Percentiles rank a stretch among this genome's conserved stretches.
Evolutionary conservation across 2,329 filamentous ascomycete genomes (phyloP).

Genomic region (Trichophyton rubrum): DNA sequence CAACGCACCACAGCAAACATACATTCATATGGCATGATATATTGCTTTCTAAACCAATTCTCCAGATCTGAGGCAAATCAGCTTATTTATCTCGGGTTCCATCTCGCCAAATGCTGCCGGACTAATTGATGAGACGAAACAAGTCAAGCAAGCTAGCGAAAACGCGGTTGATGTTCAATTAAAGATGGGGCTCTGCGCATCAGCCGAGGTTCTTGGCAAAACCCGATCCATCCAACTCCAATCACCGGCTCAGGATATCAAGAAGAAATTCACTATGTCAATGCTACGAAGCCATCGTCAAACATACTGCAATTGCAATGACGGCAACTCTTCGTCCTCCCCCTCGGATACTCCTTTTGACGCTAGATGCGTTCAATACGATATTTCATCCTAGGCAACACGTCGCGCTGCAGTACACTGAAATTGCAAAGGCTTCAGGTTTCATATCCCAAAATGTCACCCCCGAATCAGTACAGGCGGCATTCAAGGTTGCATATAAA

Average conservation of each 20-base stretch:
- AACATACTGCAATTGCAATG: neutral
- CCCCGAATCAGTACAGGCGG: slow-evolving; percentile 16
- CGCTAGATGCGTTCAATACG: slow-evolving; percentile 36
- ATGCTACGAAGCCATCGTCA: neutral
- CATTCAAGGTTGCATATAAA: slow-evolving; percentile 26
- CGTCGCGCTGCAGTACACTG: slow-evolving; percentile 30
- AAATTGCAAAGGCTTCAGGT: slow-evolving; percentile 26
- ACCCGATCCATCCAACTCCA: too few relatives aligned
- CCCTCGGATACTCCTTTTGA: slow-evolving; percentile 25
- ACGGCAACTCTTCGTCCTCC: neutral
- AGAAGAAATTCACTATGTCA: neutral
- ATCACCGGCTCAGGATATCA: too few relatives aligned
- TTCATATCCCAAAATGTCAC: slow-evolving; percentile 20
- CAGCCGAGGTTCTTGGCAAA: neutral
- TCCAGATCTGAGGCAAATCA: neutral
- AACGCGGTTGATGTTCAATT: neutral
- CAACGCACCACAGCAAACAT: neutral
- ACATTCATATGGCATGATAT: slow-evolving; percentile 3
- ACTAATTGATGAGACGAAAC: neutral
- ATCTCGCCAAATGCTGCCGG: neutral
- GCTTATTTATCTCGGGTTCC: neutral
- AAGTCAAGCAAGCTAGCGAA: neutral
- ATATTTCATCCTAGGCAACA: slow-evolving; percentile 32
- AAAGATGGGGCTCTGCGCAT: neutral
- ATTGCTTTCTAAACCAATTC: neutral